Evolutionary conservation across 768 basidiomycete genomes (phyloP).

Genomic region (Lactarius sanguifluus): DNA sequence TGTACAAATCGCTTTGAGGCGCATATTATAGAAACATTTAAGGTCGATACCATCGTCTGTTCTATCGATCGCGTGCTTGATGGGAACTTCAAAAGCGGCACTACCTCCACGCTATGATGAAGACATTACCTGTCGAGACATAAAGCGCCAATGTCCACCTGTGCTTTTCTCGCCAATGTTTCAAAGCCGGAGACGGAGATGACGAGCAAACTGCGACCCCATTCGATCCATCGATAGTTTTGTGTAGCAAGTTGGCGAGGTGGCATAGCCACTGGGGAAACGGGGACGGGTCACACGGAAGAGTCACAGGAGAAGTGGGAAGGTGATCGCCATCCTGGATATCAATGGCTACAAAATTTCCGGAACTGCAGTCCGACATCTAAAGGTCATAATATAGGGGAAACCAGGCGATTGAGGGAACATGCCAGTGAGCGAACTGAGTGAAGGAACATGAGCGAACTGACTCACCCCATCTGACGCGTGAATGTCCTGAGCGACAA

Average conservation of each 20-base stretch:
- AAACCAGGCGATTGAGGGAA: not conserved
- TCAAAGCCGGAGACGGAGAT: not conserved
- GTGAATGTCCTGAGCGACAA: not conserved
- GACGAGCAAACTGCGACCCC: not conserved
- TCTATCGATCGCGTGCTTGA: constrained; percentile 6
- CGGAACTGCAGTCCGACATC: not conserved
- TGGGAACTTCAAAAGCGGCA: not conserved
- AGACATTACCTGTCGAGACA: not conserved
- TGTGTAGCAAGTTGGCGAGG: not conserved
- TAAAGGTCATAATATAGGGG: not conserved
- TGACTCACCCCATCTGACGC: not conserved
- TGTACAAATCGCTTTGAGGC: not conserved
- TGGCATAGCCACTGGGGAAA: not conserved
- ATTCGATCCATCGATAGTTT: constrained; percentile 7
- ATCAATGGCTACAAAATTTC: not conserved
- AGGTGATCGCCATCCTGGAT: not conserved
- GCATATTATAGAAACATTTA: not conserved
- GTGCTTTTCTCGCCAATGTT: not conserved
- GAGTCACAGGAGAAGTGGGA: not conserved
- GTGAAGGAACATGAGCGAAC: not conserved
- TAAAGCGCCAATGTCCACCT: not conserved
- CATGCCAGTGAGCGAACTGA: not conserved
- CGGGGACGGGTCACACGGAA: not conserved
- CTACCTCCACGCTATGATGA: not conserved
- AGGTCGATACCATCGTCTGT: not conserved